Percentiles rank a stretch among this genome's conserved stretches.
phyloP scores from a whole-genome alignment of 768 basidiomycete genomes.

The Suillus subaureus region DNA sequence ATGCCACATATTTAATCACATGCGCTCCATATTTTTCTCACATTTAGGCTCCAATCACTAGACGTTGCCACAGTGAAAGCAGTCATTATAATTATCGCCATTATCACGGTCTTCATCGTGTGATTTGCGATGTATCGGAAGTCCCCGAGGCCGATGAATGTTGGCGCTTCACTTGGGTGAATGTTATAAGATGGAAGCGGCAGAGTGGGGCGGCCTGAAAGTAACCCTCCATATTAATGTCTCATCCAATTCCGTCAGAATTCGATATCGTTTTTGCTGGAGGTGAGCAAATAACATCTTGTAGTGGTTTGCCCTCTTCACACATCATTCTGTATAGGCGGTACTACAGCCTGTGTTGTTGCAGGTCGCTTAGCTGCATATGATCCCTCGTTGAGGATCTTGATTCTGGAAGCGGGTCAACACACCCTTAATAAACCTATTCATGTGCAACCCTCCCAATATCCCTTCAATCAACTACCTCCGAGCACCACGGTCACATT shows the following conservation, averaged over 20 bases:
- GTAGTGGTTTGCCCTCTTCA: neutral
- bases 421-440: slow-evolving; percentile 23
- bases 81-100: too few species aligned
- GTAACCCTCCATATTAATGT: neutral
- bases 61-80: neutral
- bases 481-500: slow-evolving; percentile 22
- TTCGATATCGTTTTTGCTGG: slow-evolving; percentile 62
- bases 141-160: neutral
- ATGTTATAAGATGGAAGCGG: neutral
- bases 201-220: neutral
- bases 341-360: slow-evolving; percentile 36
- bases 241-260: slow-evolving; percentile 10
- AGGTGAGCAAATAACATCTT: slow-evolving; percentile 38
- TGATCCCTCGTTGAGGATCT: slow-evolving; percentile 27
- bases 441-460: slow-evolving; percentile 26
- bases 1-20: too few species aligned
- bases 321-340: slow-evolving; percentile 26
- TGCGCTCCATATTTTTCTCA: too few species aligned
- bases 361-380: slow-evolving; percentile 32
- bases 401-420: slow-evolving; percentile 34
- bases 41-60: too few species aligned
- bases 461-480: slow-evolving; percentile 16
- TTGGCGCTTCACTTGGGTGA: neutral
- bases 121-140: neutral
- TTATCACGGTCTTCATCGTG: too few species aligned